Evolutionary conservation across 2,329 filamentous ascomycete species (phyloP), one percentile per base, ranked within the genome.

Genomic region (Microcera coccophila): DNA sequence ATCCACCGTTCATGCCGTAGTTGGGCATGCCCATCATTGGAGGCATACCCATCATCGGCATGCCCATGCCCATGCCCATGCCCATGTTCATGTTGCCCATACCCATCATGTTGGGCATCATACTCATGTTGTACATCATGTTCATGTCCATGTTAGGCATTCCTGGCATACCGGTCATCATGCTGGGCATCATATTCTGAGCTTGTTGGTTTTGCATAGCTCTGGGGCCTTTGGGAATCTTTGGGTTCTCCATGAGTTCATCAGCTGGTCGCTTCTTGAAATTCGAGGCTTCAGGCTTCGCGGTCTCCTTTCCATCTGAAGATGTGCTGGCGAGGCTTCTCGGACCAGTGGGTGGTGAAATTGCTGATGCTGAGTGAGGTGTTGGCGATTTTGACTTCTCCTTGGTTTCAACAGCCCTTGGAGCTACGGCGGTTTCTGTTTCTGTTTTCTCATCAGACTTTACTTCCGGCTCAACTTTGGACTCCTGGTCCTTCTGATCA

Each of bases 231-330:
- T 83, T 84, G 35, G 81, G 78, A 31, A 83, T 78, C 59, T 78
- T 79, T 31, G 78, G 77, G 53, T 84, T 82, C 54, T 82, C 79
- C 5, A 77, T 68, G 22, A 74, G 74, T 39, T 90, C 84, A 26
- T 91, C 88, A 12, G 90, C 89, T 10, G 85, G 78, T 17, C 93
- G 82, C 70, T 97, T 98, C 69, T 87, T 93, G 19, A 79, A 70
- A 44, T 66, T 67, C 39, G 42, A 47, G 19, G 63, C 60, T 19
- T 64, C 58, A 4, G 55, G 60, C 49, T 57, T 66, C 46, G 46
- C 39, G 28, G 41, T 43, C n/a, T 61, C 60, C 24, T 65, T 67
- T 36, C 68, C 63, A 10, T 65, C 56, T 44, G 72, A 74, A 35
- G 56, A 37, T 10, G 33, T 28, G 31, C 44, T 42, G 14, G 50